Base-by-base conservation (phyloP, 2,329 filamentous ascomycete genomes). In the Fusarium sacchari region DNA sequence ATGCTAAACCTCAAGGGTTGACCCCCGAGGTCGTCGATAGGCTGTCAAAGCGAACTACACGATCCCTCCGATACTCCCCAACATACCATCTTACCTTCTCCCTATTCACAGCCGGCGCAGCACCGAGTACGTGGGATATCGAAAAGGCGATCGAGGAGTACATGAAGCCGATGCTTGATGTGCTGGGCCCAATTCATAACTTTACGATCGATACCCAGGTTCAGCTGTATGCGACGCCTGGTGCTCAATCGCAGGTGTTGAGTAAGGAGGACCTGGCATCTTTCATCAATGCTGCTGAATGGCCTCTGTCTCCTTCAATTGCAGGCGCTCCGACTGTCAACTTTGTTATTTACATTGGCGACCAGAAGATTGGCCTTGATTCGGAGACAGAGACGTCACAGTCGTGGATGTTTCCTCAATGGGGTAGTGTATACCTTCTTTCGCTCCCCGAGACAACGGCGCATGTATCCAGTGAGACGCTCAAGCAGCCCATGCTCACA, bases 81-180 rank as follows among this genome's bases (percentile, higher is more conserved):
- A 97, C 94, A 0, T 99, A 98, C 80, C 96, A 99, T 80, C 86
- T 99, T 34, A 97, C 95, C 0, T 97, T 99, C 79, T 99, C 96
- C 0, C 87, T 99, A 7, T 98, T 99, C 80, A 96, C 94, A 0
- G 92, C 93, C 18, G 91, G 91, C 3, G 88, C 92, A 3, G 82
- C 86, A 0, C 96, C 96, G 5, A 97, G 93, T 37, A 93, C 92
- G 15, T 99, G 96, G 96, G 94, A 97, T 59, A 94, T 98, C 57
- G 93, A 98, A 73, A 83, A 88, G 40, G 95, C 96, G 1, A 88
- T 98, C 15, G 88, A 92, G 30, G 88, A 93, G 74, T 96, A 97
- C 81, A 91, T 99, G 81, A 86, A 89, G 60, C 96, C 96, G 1
- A 87, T 98, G 52, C 87, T 99, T 0, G 88, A 93, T 47, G 91